Conservation (phyloP, 2,329 filamentous ascomycete species). For the Mariannaea sp. region DNA sequence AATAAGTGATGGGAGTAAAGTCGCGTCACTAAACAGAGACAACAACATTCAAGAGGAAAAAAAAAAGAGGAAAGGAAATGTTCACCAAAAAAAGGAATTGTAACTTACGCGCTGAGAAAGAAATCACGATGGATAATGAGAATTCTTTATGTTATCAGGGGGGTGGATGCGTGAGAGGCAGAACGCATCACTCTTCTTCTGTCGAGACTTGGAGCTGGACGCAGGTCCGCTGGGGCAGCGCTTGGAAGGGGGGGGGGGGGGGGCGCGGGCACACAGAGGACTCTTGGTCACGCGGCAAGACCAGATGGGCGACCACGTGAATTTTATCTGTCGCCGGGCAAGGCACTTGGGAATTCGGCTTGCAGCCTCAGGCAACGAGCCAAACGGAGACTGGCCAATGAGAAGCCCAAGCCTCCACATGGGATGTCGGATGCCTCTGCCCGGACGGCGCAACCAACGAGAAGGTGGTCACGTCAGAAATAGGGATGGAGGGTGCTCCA, state of each 20-base stretch:
- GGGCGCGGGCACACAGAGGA: no score
- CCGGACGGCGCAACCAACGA: slow-evolving; percentile 25
- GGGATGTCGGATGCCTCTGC: slow-evolving; percentile 22
- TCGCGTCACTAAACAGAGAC: slow-evolving; percentile 24
- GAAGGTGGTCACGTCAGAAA: slow-evolving; percentile 10
- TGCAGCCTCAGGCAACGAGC: slow-evolving; percentile 31
- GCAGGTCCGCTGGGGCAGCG: slow-evolving; percentile 18
- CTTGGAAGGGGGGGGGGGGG: no score
- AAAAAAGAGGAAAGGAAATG: slow-evolving; percentile 13
- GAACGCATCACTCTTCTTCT: slow-evolving; percentile 14
- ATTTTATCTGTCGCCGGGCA: slow-evolving; percentile 35
- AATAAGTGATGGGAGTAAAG: slow-evolving; percentile 38
- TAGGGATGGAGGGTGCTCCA: neutral
- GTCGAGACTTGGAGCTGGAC: neutral
- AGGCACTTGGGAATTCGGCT: slow-evolving; percentile 3
- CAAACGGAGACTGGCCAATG: neutral
- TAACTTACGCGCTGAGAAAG: slow-evolving; percentile 22
- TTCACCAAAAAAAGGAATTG: slow-evolving; percentile 15
- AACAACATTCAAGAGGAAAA: slow-evolving; percentile 13
- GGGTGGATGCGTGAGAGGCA: slow-evolving; percentile 29
- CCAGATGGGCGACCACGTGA: slow-evolving; percentile 48
- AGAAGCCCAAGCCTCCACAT: slow-evolving; percentile 27
- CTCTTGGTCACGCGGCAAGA: slow-evolving; percentile 47
- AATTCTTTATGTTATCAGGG: slow-evolving; percentile 40
- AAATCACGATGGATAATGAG: slow-evolving; percentile 17